Conservation (phyloP, 2,329 filamentous ascomycete species). For the Diaporthe sp. region DNA sequence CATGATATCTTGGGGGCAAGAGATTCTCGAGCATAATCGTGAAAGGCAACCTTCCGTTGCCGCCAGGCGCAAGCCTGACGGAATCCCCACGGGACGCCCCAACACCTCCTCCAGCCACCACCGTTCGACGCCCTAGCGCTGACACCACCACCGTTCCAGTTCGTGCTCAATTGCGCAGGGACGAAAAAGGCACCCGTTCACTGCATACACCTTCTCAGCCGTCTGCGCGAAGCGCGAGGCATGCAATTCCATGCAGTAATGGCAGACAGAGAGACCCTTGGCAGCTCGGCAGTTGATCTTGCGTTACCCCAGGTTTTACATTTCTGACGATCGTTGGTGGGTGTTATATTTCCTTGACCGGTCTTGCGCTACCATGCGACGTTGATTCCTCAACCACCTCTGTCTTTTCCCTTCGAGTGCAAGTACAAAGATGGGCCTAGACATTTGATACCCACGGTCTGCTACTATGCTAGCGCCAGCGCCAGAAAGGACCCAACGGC, state of each 20-base stretch:
- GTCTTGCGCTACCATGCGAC: background rate
- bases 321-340: background rate
- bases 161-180: conserved; percentile 24
- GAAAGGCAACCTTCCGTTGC: too few species aligned
- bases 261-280: background rate
- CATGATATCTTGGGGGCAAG: too few species aligned
- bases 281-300: background rate
- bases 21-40: too few species aligned
- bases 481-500: background rate
- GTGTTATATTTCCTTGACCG: background rate
- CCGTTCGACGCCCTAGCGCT: conserved; percentile 16
- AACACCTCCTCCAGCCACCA: too few species aligned
- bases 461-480: background rate
- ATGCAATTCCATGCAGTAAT: background rate
- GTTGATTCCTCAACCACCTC: too few species aligned
- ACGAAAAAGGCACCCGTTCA: too few species aligned
- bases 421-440: background rate
- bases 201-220: background rate
- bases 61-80: too few species aligned
- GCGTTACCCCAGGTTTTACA: background rate
- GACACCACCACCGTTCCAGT: conserved; percentile 4
- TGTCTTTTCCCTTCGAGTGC: too few species aligned
- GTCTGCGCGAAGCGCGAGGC: background rate
- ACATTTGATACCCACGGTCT: background rate
- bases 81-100: background rate